Conservation (phyloP, 2,329 filamentous ascomycete genomes). For the Botrytis fabae region DNA sequence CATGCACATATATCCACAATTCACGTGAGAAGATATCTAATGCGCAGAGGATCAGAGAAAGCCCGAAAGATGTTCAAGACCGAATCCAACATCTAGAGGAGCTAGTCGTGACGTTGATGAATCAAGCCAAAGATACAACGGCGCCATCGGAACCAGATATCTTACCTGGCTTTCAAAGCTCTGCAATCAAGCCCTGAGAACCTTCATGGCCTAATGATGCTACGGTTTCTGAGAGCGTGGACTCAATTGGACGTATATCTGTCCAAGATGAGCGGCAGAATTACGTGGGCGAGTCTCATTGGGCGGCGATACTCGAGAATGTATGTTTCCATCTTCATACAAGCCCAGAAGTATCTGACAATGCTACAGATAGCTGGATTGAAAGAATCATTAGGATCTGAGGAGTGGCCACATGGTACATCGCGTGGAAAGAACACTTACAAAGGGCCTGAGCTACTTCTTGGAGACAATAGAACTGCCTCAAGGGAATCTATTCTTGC, state of each 20-base stretch:
- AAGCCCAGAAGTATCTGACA: background rate
- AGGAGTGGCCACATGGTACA: conserved; percentile 10
- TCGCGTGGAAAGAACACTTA: background rate
- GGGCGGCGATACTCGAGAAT: conserved; percentile 22
- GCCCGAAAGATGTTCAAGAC: conserved; percentile 51
- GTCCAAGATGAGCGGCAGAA: conserved; percentile 38
- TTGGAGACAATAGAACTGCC: conserved; percentile 28
- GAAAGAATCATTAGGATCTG: conserved; percentile 53
- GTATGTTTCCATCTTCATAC: background rate
- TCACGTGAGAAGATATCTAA: conserved; percentile 34
- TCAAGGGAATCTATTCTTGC: conserved; percentile 50
- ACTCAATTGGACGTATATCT: conserved; percentile 32
- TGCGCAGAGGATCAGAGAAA: conserved; percentile 24
- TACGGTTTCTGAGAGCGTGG: conserved; percentile 24
- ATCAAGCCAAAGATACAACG: conserved; percentile 15
- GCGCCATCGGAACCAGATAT: background rate
- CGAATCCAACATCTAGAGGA: conserved; percentile 56
- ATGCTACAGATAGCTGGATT: conserved; percentile 60
- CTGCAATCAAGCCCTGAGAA: background rate
- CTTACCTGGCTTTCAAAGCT: background rate
- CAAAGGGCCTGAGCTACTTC: conserved; percentile 32
- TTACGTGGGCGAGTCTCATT: conserved; percentile 19
- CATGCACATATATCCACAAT: conserved; percentile 52
- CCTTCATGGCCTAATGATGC: conserved; percentile 1
- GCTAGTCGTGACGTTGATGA: conserved; percentile 56